A percentile compares a stretch with the other conserved stretches of the same genome.
phyloP scores from a whole-genome alignment of 2,329 filamentous ascomycete genomes.

The Grosmannia serpens region DNA sequence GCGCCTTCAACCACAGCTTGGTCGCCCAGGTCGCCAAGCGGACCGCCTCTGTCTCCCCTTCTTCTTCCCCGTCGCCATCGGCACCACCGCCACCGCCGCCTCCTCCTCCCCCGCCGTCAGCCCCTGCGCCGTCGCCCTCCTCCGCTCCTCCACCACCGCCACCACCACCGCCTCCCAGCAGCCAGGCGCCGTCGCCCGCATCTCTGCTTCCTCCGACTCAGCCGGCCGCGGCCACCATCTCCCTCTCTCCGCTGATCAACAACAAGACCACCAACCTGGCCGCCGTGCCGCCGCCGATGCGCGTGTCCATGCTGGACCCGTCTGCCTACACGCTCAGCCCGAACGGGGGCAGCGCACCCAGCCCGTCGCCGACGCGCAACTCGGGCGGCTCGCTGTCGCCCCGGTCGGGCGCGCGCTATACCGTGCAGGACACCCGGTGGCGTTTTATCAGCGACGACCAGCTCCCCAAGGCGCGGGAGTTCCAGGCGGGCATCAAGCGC shows the following conservation, averaged over 20 bases:
- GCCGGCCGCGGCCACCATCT: constrained; percentile 15
- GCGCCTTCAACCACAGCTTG: constrained; percentile 21
- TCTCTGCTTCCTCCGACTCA: constrained; percentile 4
- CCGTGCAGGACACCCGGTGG: constrained; percentile 71
- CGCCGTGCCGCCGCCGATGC: constrained; percentile 26
- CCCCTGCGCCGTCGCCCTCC: constrained; percentile 19
- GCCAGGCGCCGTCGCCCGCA: constrained; percentile 22
- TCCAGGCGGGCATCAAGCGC: constrained; percentile 59
- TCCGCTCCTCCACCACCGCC: background rate
- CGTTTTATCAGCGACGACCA: constrained; percentile 73
- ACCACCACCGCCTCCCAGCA: constrained; percentile 24
- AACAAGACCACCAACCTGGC: constrained; percentile 21
- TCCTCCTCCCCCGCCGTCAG: constrained; percentile 7
- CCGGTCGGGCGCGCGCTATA: constrained; percentile 27
- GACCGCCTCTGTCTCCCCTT: constrained; percentile 17
- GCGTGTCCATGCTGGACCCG: constrained; percentile 57
- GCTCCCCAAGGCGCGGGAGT: constrained; percentile 76
- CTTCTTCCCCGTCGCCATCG: constrained; percentile 24
- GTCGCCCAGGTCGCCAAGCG: constrained; percentile 29
- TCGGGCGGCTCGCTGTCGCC: constrained; percentile 13
- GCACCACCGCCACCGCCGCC: constrained; percentile 22
- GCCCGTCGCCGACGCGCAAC: constrained; percentile 30
- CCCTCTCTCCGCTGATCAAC: constrained; percentile 20
- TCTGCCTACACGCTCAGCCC: constrained; percentile 62
- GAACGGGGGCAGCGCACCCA: constrained; percentile 36